Base-by-base conservation (phyloP, 2,329 filamentous ascomycete genomes). In the Orbilia ellipsospora region DNA sequence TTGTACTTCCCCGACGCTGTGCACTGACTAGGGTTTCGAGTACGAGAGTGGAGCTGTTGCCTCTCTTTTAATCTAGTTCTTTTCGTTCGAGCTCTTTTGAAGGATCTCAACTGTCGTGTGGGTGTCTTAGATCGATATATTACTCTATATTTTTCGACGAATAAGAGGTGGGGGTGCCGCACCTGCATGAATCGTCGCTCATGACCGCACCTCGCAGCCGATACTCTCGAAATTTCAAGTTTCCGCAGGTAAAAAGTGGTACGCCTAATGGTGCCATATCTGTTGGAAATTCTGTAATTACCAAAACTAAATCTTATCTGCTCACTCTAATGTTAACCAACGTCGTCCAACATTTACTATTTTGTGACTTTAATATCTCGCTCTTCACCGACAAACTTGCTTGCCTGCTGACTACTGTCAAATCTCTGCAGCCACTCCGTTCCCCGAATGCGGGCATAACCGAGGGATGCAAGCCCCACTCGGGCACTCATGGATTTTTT, bases 41-140 rank as follows among this genome's bases (percentile, higher is more conserved):
- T 56, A 67, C 18, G 4, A 8, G 15, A 48, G 44, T 15, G 2
- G 44, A 1, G 16, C 44, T 15, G 8, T 48, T 4, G 13, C 44
- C 13, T 48, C 44, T 16, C 18, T 20, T 26, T 48, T 23, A 63
- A 36, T 13, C 31, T 63, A 57, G 57, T 56, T 56, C 36, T n/a
- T 18, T 4, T 62, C 44, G 23, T 44, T 20, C 57, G 44, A 10
- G 40, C 44, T 31, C 42, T 42, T 15, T 50, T 26, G 36, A 59
- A 44, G 31, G 42, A 57, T 40, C n/a, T 36, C 26, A 26, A 26
- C 16, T 10, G 42, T 60, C 40, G 56, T 26, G 54, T 15, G 5
- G 44, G 44, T 48, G 26, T 12, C 20, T n/a, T 60, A 62, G 66
- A 69, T 69, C 66, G 62, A 50, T 57, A 69, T 62, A 62, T 44